These are phyloP conservation scores for Helenozyma baotianmanensis DNA, from an alignment of 805 yeast genomes.

Conservation along the genomic window DNA sequence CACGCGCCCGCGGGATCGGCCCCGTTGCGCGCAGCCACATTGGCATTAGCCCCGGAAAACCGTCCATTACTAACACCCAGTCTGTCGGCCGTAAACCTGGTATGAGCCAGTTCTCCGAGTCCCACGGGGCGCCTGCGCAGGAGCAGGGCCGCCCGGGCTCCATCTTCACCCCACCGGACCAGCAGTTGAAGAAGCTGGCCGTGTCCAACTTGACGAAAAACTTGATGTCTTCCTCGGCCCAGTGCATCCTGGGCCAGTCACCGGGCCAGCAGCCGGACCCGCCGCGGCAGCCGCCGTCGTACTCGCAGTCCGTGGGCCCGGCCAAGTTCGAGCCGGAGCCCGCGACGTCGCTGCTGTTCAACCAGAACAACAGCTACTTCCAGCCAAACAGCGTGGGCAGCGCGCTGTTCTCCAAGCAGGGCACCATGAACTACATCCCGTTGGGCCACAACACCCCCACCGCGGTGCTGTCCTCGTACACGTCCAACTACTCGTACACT, in stretches of 20 bases:
- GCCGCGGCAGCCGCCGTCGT: conserved; percentile 15
- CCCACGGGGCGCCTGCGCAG: conserved; percentile 5
- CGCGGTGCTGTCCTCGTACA: conserved; percentile 38
- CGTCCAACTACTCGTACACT: conserved; percentile 36
- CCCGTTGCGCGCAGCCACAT: no score
- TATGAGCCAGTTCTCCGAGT: conserved; percentile 9
- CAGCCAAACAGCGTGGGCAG: conserved; percentile 3
- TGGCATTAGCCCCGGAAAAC: no score
- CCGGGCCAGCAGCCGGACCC: conserved; percentile 4
- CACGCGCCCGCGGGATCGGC: conserved; percentile 1
- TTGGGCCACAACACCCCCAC: conserved; percentile 43
- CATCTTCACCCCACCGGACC: conserved; percentile 6
- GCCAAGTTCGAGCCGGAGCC: conserved; percentile 8
- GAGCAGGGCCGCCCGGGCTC: conserved; percentile 3
- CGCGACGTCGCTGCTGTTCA: conserved; percentile 4
- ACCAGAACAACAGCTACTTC: conserved; percentile 5
- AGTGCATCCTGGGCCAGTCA: conserved; percentile 1
- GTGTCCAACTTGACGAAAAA: conserved; percentile 34
- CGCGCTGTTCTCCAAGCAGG: conserved; percentile 15
- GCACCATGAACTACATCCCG: conserved; percentile 30
- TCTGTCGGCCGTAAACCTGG: no score
- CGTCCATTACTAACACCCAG: no score
- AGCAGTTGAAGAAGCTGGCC: conserved; percentile 10
- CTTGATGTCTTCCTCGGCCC: conserved; percentile 20
- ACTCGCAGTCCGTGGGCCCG: conserved; percentile 13